phyloP scores from a whole-genome alignment of 495 filamentous ascomycete genomes.

The Hypoxylon subgilvum region DNA sequence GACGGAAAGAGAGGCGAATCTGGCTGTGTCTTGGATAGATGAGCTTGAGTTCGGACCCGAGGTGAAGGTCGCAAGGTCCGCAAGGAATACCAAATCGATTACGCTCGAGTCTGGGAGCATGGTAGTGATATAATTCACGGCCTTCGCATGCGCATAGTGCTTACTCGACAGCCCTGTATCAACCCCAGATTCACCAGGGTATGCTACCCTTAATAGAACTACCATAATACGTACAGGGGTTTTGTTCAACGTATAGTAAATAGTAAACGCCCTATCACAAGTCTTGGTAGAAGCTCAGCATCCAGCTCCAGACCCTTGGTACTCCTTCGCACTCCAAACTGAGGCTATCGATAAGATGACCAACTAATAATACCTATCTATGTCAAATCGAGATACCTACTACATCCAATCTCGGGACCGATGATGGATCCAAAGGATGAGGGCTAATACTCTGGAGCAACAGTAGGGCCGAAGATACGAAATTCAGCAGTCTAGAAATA shows the following conservation, averaged over 20 bases:
- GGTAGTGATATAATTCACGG: slow-evolving; percentile 1
- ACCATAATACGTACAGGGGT: too few relatives aligned
- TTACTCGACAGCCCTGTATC: slow-evolving; percentile 6
- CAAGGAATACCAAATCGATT: slow-evolving; percentile 1
- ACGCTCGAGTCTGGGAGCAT: not conserved
- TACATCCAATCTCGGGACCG: slow-evolving; percentile 25
- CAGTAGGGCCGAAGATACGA: slow-evolving; percentile 22
- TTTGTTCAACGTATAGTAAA: too few relatives aligned
- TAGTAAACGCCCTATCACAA: not conserved
- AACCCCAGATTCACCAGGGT: slow-evolving; percentile 19
- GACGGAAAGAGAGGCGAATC: not conserved
- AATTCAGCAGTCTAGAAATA: not conserved
- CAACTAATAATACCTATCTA: slow-evolving; percentile 6
- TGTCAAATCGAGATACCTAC: slow-evolving; percentile 3
- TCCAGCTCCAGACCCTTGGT: not conserved
- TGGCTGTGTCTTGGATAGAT: slow-evolving; percentile 14
- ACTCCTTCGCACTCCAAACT: not conserved
- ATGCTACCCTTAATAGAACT: slow-evolving; percentile 1
- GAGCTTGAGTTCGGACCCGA: slow-evolving; percentile 12
- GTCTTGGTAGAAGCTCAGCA: slow-evolving; percentile 14
- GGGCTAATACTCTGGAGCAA: slow-evolving; percentile 1
- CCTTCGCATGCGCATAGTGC: slow-evolving; percentile 1
- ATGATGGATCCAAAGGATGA: slow-evolving; percentile 25
- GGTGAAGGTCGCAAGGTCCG: slow-evolving; percentile 4
- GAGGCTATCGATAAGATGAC: slow-evolving; percentile 4